Evolutionary conservation across 805 yeast species (phyloP).

Genomic region (Pichia insulana): DNA sequence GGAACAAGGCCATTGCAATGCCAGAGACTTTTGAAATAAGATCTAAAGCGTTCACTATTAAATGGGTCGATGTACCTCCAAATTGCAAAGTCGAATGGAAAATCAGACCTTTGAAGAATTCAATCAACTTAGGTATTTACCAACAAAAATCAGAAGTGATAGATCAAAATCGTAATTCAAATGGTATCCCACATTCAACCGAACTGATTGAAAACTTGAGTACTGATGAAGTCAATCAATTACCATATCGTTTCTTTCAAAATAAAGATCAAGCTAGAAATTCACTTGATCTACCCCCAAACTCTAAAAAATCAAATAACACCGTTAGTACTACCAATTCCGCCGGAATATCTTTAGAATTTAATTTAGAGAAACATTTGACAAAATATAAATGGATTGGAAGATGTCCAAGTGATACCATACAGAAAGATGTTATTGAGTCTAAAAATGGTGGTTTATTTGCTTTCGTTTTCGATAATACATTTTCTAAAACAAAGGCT

Average conservation of each 20-base stretch:
- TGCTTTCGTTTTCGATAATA: conserved; percentile 89
- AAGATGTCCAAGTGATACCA: conserved; percentile 49
- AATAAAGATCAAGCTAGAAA: background rate
- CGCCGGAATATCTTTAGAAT: conserved; percentile 32
- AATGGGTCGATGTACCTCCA: conserved; percentile 79
- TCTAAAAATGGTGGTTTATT: conserved; percentile 58
- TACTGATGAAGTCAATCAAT: conserved; percentile 24
- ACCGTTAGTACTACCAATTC: conserved; percentile 3
- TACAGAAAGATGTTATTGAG: conserved; percentile 52
- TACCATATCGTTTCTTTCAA: conserved; percentile 23
- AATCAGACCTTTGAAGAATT: conserved; percentile 65
- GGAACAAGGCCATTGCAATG: no score
- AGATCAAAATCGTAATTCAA: no score
- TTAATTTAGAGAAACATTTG: conserved; percentile 47
- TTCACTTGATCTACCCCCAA: background rate
- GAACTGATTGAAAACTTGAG: conserved; percentile 17
- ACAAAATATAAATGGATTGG: conserved; percentile 46
- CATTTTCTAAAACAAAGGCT: conserved; percentile 76
- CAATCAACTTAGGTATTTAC: conserved; percentile 36
- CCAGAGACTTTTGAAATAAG: conserved; percentile 93
- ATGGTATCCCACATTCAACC: background rate
- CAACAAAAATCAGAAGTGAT: conserved; percentile 14
- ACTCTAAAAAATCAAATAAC: background rate
- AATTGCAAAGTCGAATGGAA: conserved; percentile 67
- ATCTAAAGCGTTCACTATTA: conserved; percentile 78